Base-by-base conservation (phyloP, 495 filamentous ascomycete genomes). In the Halenospora varia region DNA sequence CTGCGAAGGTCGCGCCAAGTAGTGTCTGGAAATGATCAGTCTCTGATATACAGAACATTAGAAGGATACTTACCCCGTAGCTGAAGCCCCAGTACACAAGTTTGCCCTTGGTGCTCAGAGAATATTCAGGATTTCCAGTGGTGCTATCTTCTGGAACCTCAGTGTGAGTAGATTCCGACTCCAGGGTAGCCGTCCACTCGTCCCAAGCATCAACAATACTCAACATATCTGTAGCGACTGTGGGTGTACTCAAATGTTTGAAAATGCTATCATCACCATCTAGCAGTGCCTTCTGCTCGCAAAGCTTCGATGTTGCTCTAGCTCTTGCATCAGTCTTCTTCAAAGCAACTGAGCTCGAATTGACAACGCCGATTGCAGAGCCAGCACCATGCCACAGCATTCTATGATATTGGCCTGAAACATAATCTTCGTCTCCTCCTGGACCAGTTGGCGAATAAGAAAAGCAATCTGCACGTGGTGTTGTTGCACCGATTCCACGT, bases 1-100 rank as follows among this genome's bases (percentile, higher is more conserved):
- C 66, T 41, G 69, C 75, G 62, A 77, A 80, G 13, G 70, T 89
- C 66, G 82, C 73, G 0, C 85, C 86, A 2, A 89, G 78, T 3
- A 84, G 68, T 1, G 84, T 86, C 69, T 61, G 46, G 11, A 47
- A 26, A 50, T 50, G 20, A 17, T 48, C 8, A 53, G 45, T 20
- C 17, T 20, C 20, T 29, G 17, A 15, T 47, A 25, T 15, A n/a
- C 1, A 22, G 46, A 22, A 11, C 23, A 26, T 11, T 15, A 42
- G 8, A n/a, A 10, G 0, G 29, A 11, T 0, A 56, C 61, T 41
- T 51, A 63, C 61, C 2, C 86, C 87, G 61, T 89, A 89, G n/a
- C 81, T 85, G 15, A 87, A 78, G 10, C 87, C 80, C 73, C 86
- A 86, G 48, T 82, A 87, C 4, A 81, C 73, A 18, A 88, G 68